Base-by-base conservation (phyloP, 1,284 basidiomycete species). In the Cystodermella granulosa region DNA sequence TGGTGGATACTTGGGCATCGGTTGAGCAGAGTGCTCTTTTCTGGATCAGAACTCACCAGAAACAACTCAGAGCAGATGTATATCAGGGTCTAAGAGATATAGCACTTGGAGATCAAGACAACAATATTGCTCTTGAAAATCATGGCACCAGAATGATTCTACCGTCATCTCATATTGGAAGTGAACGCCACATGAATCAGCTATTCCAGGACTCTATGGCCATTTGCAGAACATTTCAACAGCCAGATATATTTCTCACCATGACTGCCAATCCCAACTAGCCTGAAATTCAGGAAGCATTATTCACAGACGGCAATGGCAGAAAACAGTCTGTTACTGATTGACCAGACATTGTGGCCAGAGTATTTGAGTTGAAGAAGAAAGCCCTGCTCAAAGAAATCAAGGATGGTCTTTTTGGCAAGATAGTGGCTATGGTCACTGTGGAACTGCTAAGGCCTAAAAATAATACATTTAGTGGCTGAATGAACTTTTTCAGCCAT, bases 251-350 rank as follows among this genome's bases (percentile, higher is more conserved):
- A 5, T 76, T 77, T 50, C 55, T 76, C 3, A 79, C 74, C 0
- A 64, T 75, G 49, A 78, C 74, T 4, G 62, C 66, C 4, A 78
- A 78, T 60, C 69, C 68, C 1, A 48, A 57, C 0, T 78, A 74
- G 75, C 50, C 53, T 1, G 76, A 80, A 42, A 73, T 79, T 5
- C 31, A 39, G 2, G 24, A 59, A 0, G 67, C 67, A 23, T 79
- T 0, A 48, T 72, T 1, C 63, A 63, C 13, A 66, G 67, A 1
- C 73, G 79, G 44, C n/a, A n/a, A 58, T 54, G 7, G 48, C 64
- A 16, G 49, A 58, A 24, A 74, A 80, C 47, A 49, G 68, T 1
- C n/a, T n/a, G n/a, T n/a, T n/a, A n/a, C n/a, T n/a, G n/a, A n/a
- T n/a, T n/a, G n/a, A n/a, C 76, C 75, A 24, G 73, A 79, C 34